These are phyloP conservation scores for Botrytis porri DNA, from an alignment of 2,329 filamentous ascomycete genomes.

Conservation along the genomic window DNA sequence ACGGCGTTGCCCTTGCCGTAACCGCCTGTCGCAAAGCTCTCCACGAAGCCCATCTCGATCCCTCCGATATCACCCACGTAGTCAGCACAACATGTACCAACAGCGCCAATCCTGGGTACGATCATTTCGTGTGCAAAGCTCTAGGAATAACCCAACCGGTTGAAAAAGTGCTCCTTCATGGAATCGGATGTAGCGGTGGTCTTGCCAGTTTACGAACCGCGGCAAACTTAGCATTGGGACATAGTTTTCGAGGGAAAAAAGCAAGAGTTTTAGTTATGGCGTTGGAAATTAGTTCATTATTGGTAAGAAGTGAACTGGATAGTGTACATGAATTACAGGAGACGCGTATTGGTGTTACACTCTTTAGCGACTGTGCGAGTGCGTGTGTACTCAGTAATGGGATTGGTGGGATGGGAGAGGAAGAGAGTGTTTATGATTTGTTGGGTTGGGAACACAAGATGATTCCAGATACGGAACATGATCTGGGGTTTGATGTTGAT, in stretches of 20 bases:
- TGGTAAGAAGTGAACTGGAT: constrained; percentile 64
- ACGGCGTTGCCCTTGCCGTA: constrained; percentile 57
- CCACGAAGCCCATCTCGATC: constrained; percentile 50
- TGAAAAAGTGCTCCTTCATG: constrained; percentile 64
- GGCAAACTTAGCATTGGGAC: constrained; percentile 63
- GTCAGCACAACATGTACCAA: constrained; percentile 68
- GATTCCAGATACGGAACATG: constrained; percentile 58
- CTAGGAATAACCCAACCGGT: constrained; percentile 56
- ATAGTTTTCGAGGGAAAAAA: constrained; percentile 54
- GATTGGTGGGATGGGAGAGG: constrained; percentile 44
- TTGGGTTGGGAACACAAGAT: constrained; percentile 64
- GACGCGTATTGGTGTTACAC: constrained; percentile 60
- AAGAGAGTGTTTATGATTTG: constrained; percentile 52
- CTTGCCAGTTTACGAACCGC: constrained; percentile 61
- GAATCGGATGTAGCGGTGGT: constrained; percentile 64
- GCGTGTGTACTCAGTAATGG: constrained; percentile 63
- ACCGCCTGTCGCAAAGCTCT: constrained; percentile 54
- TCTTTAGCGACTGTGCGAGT: constrained; percentile 71
- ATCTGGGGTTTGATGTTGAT: constrained; percentile 65
- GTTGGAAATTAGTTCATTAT: constrained; percentile 58
- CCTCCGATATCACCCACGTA: constrained; percentile 59
- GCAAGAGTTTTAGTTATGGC: constrained; percentile 65
- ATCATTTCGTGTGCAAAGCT: constrained; percentile 59
- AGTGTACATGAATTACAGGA: constrained; percentile 57
- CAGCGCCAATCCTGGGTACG: constrained; percentile 66